Conservation (phyloP, 768 basidiomycete species). For the Suillus ampliporus region DNA sequence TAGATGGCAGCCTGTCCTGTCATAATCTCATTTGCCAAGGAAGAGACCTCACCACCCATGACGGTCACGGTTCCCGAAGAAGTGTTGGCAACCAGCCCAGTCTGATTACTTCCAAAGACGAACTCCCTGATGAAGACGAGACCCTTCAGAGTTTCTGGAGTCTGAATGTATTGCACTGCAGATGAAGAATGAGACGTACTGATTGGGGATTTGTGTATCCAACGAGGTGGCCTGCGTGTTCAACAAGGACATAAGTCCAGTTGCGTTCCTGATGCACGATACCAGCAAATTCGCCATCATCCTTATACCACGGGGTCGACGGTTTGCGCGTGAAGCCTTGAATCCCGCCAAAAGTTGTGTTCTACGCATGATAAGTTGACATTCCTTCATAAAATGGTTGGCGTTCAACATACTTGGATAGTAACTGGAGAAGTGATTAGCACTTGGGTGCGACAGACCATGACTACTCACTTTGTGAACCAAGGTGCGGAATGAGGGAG, state of each 20-base stretch:
- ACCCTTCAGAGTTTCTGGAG: constrained; percentile 45
- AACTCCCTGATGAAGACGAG: constrained; percentile 69
- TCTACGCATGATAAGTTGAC: constrained; percentile 43
- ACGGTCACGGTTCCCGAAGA: constrained; percentile 35
- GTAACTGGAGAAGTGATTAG: constrained; percentile 46
- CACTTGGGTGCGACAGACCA: background rate
- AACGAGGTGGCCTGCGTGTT: constrained; percentile 48
- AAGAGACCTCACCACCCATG: constrained; percentile 56
- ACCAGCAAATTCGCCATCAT: constrained; percentile 62
- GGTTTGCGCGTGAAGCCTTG: constrained; percentile 76
- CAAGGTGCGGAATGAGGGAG: constrained; percentile 63
- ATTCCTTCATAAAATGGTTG: constrained; percentile 11
- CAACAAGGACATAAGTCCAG: constrained; percentile 50
- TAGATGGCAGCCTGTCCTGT: constrained; percentile 61
- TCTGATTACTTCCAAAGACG: constrained; percentile 63
- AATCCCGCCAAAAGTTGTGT: constrained; percentile 80
- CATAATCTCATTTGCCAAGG: constrained; percentile 52
- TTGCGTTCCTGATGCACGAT: constrained; percentile 78
- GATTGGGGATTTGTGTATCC: constrained; percentile 41
- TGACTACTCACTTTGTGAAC: constrained; percentile 58
- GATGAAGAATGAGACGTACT: constrained; percentile 45
- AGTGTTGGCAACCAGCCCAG: constrained; percentile 55
- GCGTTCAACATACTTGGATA: constrained; percentile 50
- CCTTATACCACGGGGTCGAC: constrained; percentile 69
- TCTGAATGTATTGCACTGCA: background rate